Conservation (phyloP, 2,329 filamentous ascomycete species). For the Emydomyces testavorans region DNA sequence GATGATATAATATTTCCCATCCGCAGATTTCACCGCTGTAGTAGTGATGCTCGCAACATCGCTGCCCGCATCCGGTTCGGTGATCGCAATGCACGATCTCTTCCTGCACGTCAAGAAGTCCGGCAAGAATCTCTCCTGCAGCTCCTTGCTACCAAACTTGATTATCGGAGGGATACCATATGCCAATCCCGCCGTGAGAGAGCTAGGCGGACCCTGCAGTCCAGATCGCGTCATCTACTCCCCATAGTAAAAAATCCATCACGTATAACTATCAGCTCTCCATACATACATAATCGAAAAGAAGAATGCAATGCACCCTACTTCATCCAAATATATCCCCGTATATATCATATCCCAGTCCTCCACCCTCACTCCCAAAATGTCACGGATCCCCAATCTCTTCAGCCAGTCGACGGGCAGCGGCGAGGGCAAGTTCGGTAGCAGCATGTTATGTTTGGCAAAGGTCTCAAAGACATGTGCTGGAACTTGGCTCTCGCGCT, state of each 20-base stretch:
- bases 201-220: slow-evolving; percentile 50
- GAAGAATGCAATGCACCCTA: slow-evolving; percentile 21
- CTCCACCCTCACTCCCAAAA: slow-evolving; percentile 57
- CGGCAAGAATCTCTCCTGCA: slow-evolving; percentile 57
- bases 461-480: slow-evolving; percentile 54
- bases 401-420: slow-evolving; percentile 58
- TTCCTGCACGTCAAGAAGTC: slow-evolving; percentile 56
- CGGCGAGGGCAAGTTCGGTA: slow-evolving; percentile 59
- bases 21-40: slow-evolving; percentile 49
- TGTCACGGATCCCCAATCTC: slow-evolving; percentile 52
- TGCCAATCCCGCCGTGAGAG: slow-evolving; percentile 59
- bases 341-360: slow-evolving; percentile 63
- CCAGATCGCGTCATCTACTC: slow-evolving; percentile 52
- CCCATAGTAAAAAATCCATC: too few relatives aligned
- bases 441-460: slow-evolving; percentile 53
- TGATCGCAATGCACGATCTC: slow-evolving; percentile 64
- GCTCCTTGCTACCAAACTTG: slow-evolving; percentile 51
- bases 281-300: not conserved
- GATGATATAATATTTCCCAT: slow-evolving; percentile 57
- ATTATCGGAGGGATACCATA: slow-evolving; percentile 61
- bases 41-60: slow-evolving; percentile 65
- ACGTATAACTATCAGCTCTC: not conserved
- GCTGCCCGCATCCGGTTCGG: slow-evolving; percentile 61
- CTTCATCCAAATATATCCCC: slow-evolving; percentile 59
- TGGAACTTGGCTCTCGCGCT: slow-evolving; percentile 52